Evolutionary conservation across 306 rosid genomes (phyloP).

Genomic region (Trichosanthes truncata): DNA sequence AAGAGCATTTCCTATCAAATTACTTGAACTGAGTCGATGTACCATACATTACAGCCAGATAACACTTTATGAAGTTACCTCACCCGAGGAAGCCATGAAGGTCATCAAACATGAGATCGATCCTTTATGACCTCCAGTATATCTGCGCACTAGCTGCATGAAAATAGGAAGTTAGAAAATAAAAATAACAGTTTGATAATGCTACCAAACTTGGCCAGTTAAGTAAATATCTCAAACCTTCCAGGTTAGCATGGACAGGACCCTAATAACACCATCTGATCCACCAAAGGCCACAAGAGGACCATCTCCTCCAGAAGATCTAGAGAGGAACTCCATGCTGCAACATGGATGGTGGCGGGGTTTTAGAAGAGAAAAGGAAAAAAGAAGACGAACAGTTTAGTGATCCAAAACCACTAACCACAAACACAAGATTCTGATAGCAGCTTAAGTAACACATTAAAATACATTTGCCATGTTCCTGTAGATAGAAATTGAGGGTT

Average conservation of each 20-base stretch:
- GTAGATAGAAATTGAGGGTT: background rate
- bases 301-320: slow-evolving; percentile 69
- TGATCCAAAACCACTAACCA: background rate
- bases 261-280: slow-evolving; percentile 94
- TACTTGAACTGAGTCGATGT: background rate
- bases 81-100: slow-evolving; percentile 91
- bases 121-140: slow-evolving; percentile 96
- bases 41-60: background rate
- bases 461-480: background rate
- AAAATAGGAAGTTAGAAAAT: slow-evolving; percentile 26
- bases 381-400: background rate
- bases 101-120: slow-evolving; percentile 93
- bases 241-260: slow-evolving; percentile 98
- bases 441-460: background rate
- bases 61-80: slow-evolving; percentile 48
- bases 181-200: background rate
- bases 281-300: slow-evolving; percentile 99
- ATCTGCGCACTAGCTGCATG: slow-evolving; percentile 83
- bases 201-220: slow-evolving; percentile 11
- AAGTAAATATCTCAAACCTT: slow-evolving; percentile 49
- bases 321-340: slow-evolving; percentile 97
- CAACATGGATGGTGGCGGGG: slow-evolving; percentile 23
- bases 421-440: background rate
- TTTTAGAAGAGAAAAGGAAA: slow-evolving; percentile 6
- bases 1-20: background rate